Evolutionary conservation across 768 basidiomycete species (phyloP).

Genomic region (Candolleomyces efflorescens): DNA sequence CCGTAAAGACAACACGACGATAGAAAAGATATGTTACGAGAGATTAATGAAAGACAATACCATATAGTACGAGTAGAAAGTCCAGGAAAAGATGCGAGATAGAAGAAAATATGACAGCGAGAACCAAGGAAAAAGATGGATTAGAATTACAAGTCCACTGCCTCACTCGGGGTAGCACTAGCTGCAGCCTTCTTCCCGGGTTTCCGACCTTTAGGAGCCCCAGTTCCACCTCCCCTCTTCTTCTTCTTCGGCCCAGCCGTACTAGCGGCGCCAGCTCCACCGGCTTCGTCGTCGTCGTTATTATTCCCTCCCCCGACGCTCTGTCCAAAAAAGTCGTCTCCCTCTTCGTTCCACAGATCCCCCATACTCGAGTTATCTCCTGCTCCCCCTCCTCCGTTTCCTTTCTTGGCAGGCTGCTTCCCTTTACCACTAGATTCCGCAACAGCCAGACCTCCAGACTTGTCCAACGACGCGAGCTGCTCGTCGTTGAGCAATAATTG

Average conservation of each 20-base stretch:
- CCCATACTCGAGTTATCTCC: slow-evolving; percentile 31
- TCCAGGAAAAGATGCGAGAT: not conserved
- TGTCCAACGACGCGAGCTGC: slow-evolving; percentile 72
- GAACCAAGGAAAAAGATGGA: not conserved
- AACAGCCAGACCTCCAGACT: slow-evolving; percentile 35
- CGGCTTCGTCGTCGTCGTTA: slow-evolving; percentile 37
- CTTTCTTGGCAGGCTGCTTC: slow-evolving; percentile 24
- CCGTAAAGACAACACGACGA: not conserved
- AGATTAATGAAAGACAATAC: not conserved
- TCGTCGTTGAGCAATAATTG: slow-evolving; percentile 93
- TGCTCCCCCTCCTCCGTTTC: too few species aligned
- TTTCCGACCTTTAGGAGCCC: slow-evolving; percentile 36
- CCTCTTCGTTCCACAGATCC: slow-evolving; percentile 84
- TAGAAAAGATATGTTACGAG: not conserved
- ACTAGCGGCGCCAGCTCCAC: slow-evolving; percentile 18
- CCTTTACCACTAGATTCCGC: slow-evolving; percentile 21
- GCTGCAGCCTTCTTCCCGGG: slow-evolving; percentile 35
- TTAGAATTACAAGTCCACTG: slow-evolving; percentile 4
- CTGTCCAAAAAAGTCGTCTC: slow-evolving; percentile 82
- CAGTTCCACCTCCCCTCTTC: slow-evolving; percentile 32
- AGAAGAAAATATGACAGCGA: not conserved
- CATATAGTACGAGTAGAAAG: not conserved
- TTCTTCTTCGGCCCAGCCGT: slow-evolving; percentile 37
- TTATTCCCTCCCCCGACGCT: slow-evolving; percentile 21
- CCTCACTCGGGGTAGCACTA: slow-evolving; percentile 2